phyloP scores from a whole-genome alignment of 257 asterid species.

The Solanum chmielewskii region DNA sequence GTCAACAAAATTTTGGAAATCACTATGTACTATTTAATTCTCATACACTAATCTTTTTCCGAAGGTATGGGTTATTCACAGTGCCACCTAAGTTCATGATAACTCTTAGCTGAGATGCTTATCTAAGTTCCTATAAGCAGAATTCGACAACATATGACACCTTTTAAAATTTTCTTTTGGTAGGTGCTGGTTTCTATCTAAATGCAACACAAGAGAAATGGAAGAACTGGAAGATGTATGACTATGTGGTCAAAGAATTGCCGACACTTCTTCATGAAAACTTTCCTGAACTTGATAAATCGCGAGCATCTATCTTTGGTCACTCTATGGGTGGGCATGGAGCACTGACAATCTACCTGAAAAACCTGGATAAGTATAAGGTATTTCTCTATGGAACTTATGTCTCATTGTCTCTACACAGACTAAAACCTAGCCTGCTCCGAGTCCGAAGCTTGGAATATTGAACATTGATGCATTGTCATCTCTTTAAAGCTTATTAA shows the following conservation, averaged over 20 bases:
- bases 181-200: constrained; percentile 98
- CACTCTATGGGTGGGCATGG: constrained; percentile 99
- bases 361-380: constrained; percentile 88
- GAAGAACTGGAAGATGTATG: constrained; percentile 98
- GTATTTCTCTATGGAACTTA: constrained; percentile 17
- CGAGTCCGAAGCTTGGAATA: not conserved
- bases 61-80: not conserved
- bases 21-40: not conserved
- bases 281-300: constrained; percentile 72
- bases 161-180: not conserved
- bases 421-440: not conserved
- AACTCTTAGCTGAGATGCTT: not conserved
- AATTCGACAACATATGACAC: not conserved
- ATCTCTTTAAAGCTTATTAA: not conserved
- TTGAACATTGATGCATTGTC: not conserved
- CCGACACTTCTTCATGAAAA: constrained; percentile 67
- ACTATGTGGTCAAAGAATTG: constrained; percentile 90
- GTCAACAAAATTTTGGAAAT: not conserved
- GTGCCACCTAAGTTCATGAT: not conserved
- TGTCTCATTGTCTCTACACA: not conserved
- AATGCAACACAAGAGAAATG: constrained; percentile 98
- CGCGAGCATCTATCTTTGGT: constrained; percentile 86
- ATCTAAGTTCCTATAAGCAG: not conserved
- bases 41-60: not conserved
- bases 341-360: constrained; percentile 84